Base-by-base conservation (phyloP, 768 basidiomycete genomes). In the Coprinellus micaceus region DNA sequence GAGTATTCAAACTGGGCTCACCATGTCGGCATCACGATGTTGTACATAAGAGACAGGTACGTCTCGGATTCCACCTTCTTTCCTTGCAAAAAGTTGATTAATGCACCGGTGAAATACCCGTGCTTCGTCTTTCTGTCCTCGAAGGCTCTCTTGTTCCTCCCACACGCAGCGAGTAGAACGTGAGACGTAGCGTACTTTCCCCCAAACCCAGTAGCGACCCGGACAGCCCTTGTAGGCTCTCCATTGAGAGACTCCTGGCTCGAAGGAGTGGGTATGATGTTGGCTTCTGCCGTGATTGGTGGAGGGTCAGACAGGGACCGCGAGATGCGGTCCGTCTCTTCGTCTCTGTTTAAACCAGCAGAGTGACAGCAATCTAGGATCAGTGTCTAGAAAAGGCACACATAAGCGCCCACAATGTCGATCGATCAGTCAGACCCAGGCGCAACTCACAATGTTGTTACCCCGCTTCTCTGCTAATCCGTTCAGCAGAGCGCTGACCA, bases 291-390 rank as follows among this genome's bases (percentile, higher is more conserved):
- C 1, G 61, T 52, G 19, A 74, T 37, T 0, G 54, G 61, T 3
- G 72, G 72, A n/a, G 66, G 64, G 37, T 67, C 61, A n/a, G 49
- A 22, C 5, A 70, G 59, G 40, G 58, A 63, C 22, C 72, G 69
- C 21, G 65, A 51, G 13, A 63, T 56, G 36, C 59, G 62, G 5
- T 51, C 52, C 2, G 58, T 50, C 24, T 46, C 40, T 10, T 24
- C 57, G 12, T 12, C 41, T 39, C 39, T 3, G 7, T 64, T 70
- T 7, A 73, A 66, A 0, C 74, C 73, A 1, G 66, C 74, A 6
- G 78, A 75, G 58, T 71, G 66, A 60, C 78, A 80, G 48, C 78
- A 78, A 52, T 79, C 78, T 4, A 80, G 63, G 43, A 80, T 74
- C 17, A 80, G 62, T 11, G 73, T 77, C 78, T 79, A 37, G 9